Base-by-base conservation (phyloP, 495 filamentous ascomycete species). In the Neurospora sp. region DNA sequence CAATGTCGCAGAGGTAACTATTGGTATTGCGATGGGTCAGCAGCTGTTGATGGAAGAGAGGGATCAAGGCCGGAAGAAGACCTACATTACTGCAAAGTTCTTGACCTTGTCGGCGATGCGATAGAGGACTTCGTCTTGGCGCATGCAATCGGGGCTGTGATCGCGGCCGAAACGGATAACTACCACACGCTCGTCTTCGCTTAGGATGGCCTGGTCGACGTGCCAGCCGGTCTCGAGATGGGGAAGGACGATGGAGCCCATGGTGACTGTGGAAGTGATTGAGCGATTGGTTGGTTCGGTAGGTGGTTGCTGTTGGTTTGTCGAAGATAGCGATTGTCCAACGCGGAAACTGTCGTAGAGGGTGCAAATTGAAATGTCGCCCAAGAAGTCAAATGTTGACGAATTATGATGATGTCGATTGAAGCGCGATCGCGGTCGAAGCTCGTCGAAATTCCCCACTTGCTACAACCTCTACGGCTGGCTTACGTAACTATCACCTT, bases 181-280 rank as follows among this genome's bases (percentile, higher is more conserved):
- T n/a, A 98, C 96, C 5, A 99, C 89, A 40, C 96, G 91, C 76
- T 98, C 96, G 76, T 97, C 94, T 82, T 99, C 96, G 75, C 73
- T 77, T 42, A 71, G 78, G 42, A 77, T 77, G 16, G 92, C 93
- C 84, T 97, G 94, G 84, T 97, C 94, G 73, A 97, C 93, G 77
- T 97, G 94, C 95, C 96, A 98, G 76, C 94, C 96, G 14, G 93
- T 96, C 72, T 89, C 88, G 41, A 99, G 88, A 83, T 99, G 96
- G 23, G 96, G 96, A 16, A 99, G 88, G 16, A 98, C 93, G 72
- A 98, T 92, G 72, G 94, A 97, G 79, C 94, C 93, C 92, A 96
- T 97, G 70, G 20, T 77, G 73, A 14, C 16, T 44, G 14, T 40
- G 14, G 38, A 59, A 20, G 8, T 18, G 11, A 14, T 66, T 3